These are phyloP conservation scores for Boletus eberwhitei DNA, from an alignment of 768 basidiomycete genomes.

Conservation along the genomic window DNA sequence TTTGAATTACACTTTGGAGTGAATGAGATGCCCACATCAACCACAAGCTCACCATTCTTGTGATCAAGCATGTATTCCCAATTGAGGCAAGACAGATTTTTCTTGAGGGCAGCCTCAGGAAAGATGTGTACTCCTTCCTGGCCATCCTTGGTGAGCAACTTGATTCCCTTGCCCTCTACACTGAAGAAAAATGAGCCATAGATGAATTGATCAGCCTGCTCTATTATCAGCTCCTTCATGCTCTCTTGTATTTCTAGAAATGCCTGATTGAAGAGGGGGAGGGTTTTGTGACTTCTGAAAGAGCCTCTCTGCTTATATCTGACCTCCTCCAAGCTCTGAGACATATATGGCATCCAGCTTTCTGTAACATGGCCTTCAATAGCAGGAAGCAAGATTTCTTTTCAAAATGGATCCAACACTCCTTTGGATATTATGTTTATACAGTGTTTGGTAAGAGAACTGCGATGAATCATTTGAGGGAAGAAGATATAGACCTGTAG, in stretches of 20 bases:
- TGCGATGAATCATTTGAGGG: conserved; percentile 7
- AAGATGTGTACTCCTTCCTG: background rate
- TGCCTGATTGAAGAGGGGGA: background rate
- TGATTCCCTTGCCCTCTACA: conserved; percentile 18
- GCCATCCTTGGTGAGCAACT: conserved; percentile 11
- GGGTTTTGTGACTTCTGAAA: background rate
- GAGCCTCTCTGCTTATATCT: background rate
- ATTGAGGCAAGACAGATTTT: background rate
- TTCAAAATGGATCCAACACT: too few relatives aligned
- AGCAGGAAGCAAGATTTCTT: too few relatives aligned
- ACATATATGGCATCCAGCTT: too few relatives aligned
- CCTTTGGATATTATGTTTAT: too few relatives aligned
- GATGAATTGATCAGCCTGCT: background rate
- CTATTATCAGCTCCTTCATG: background rate
- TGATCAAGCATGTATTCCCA: conserved; percentile 7
- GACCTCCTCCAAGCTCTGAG: background rate
- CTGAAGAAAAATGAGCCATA: conserved; percentile 19
- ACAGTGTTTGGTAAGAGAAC: background rate
- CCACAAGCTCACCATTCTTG: background rate
- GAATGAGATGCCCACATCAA: conserved; percentile 1
- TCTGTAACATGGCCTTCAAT: too few relatives aligned
- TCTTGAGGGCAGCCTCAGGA: background rate
- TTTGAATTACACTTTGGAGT: fast-evolving
- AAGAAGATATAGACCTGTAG: conserved; percentile 4
- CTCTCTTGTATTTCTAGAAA: background rate